Evolutionary conservation across 176 grass and related monocot genomes (phyloP).

Genomic region (Eleusine indica): DNA sequence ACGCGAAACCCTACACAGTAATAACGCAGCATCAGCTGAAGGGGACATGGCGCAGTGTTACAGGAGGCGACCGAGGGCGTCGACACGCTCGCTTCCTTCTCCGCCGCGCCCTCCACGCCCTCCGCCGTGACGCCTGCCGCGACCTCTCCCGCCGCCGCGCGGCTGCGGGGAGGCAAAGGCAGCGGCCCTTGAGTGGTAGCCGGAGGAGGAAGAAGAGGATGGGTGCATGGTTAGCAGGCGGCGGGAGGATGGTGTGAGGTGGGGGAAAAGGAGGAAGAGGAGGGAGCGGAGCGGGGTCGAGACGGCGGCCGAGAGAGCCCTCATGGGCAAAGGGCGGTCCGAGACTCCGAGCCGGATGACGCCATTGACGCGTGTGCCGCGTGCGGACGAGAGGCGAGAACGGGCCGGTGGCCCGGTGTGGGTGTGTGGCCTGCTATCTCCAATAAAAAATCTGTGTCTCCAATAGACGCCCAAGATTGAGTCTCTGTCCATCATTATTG

Average conservation of each 20-base stretch:
- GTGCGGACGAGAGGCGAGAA: too few relatives aligned
- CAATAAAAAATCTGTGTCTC: too few relatives aligned
- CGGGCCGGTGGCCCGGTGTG: background rate
- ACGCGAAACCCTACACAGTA: too few relatives aligned
- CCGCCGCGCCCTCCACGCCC: slow-evolving; percentile 3
- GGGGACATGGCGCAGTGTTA: slow-evolving; percentile 16
- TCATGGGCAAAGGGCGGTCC: slow-evolving; percentile 25
- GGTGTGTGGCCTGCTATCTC: too few relatives aligned
- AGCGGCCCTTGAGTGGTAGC: slow-evolving; percentile 43
- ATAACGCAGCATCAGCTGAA: background rate
- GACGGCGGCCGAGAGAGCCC: slow-evolving; percentile 10
- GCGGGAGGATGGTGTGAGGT: background rate
- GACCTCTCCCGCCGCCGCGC: slow-evolving; percentile 40
- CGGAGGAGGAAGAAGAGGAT: slow-evolving; percentile 40
- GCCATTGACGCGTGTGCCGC: background rate
- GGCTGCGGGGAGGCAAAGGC: slow-evolving; percentile 40
- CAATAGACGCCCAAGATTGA: too few relatives aligned
- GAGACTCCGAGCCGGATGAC: background rate
- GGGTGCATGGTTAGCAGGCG: slow-evolving; percentile 36
- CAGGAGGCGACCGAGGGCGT: slow-evolving; percentile 77
- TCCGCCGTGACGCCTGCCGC: slow-evolving; percentile 37
- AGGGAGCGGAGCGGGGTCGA: slow-evolving; percentile 4
- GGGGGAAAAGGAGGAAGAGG: background rate
- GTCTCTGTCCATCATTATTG: too few relatives aligned
- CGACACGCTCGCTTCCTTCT: slow-evolving; percentile 51